Conservation (phyloP, 495 filamentous ascomycete genomes). For the Xylaria flabelliformis region DNA sequence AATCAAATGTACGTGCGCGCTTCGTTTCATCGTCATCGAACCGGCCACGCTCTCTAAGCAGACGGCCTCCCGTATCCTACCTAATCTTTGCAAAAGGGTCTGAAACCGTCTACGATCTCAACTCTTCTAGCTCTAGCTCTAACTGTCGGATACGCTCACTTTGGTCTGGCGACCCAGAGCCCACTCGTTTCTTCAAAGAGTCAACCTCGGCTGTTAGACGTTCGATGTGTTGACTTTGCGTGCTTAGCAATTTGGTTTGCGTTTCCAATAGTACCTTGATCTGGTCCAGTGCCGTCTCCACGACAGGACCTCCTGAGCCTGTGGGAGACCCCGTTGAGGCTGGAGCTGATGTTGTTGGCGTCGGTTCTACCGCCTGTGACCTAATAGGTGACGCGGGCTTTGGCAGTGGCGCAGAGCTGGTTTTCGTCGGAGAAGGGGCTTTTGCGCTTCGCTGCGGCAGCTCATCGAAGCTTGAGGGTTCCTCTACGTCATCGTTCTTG, state of each 20-base stretch:
- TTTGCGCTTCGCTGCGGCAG: slow-evolving; percentile 48
- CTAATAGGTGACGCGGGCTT: slow-evolving; percentile 47
- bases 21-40: slow-evolving; percentile 37
- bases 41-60: slow-evolving; percentile 24
- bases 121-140: slow-evolving; percentile 70
- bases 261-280: slow-evolving; percentile 70
- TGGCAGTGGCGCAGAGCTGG: slow-evolving; percentile 41
- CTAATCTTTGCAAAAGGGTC: slow-evolving; percentile 26
- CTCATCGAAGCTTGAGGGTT: slow-evolving; percentile 84
- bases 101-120: slow-evolving; percentile 42
- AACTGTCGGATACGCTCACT: slow-evolving; percentile 72
- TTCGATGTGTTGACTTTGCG: slow-evolving; percentile 64
- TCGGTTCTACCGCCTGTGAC: slow-evolving; percentile 33
- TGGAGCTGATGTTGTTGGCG: slow-evolving; percentile 32
- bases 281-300: slow-evolving; percentile 58
- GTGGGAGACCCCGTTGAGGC: slow-evolving; percentile 26
- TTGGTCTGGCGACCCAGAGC: slow-evolving; percentile 63
- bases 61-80: slow-evolving; percentile 27
- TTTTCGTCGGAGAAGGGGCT: slow-evolving; percentile 43
- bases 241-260: slow-evolving; percentile 66
- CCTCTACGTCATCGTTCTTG: slow-evolving; percentile 65
- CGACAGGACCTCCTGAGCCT: slow-evolving; percentile 36
- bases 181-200: slow-evolving; percentile 68
- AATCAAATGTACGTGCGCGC: slow-evolving; percentile 35
- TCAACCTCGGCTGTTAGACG: slow-evolving; percentile 72